Evolutionary conservation across 1,284 basidiomycete genomes (phyloP).

Genomic region (Pisolithus thermaeus): DNA sequence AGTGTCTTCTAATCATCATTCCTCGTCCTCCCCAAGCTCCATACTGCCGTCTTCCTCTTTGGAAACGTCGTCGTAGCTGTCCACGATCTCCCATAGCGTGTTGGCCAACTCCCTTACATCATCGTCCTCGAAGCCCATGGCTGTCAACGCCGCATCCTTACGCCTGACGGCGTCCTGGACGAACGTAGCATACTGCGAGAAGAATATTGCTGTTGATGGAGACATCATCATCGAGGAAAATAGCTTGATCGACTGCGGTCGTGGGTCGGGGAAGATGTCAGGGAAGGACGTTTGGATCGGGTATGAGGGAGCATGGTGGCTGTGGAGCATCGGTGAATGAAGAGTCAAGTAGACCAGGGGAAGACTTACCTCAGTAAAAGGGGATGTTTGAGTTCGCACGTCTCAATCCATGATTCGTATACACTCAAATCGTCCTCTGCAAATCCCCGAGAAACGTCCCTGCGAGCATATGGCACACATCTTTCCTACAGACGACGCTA

Average conservation of each 20-base stretch:
- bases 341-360: not conserved
- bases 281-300: constrained; percentile 51
- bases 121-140: constrained; percentile 39
- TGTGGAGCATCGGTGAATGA: constrained; percentile 13
- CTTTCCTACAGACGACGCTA: constrained; percentile 8
- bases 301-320: constrained; percentile 39
- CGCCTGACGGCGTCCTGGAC: constrained; percentile 32
- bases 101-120: constrained; percentile 46
- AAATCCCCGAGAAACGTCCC: constrained; percentile 56
- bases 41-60: constrained; percentile 11
- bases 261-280: constrained; percentile 27
- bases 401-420: constrained; percentile 35
- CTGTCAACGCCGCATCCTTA: constrained; percentile 18
- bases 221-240: constrained; percentile 23
- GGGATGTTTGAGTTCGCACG: constrained; percentile 26
- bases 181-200: constrained; percentile 41
- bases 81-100: constrained; percentile 47
- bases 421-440: constrained; percentile 28
- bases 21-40: constrained; percentile 26
- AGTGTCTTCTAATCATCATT: constrained; percentile 6
- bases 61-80: constrained; percentile 34
- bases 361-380: constrained; percentile 32
- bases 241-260: constrained; percentile 19
- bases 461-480: constrained; percentile 33
- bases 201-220: constrained; percentile 28